phyloP scores from a whole-genome alignment of 345 rosid genomes.

The Syzygium oleosum region DNA sequence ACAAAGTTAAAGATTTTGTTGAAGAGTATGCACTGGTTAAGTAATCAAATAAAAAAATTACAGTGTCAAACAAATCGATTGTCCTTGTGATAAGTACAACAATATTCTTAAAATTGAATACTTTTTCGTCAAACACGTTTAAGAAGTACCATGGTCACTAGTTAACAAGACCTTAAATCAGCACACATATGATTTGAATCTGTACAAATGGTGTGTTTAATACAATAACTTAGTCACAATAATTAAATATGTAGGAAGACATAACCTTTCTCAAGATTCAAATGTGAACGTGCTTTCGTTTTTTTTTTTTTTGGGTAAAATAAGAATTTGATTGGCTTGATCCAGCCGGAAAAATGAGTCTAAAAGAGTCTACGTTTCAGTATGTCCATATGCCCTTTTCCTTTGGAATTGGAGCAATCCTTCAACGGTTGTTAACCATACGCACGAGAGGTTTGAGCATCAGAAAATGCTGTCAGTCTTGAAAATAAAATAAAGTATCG shows the following conservation, averaged over 20 bases:
- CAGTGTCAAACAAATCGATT: background rate
- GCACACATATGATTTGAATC: background rate
- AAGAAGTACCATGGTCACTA: background rate
- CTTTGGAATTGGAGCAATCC: background rate
- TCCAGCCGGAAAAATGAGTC: background rate
- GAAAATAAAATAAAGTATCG: background rate
- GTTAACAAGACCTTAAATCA: background rate
- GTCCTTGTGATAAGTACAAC: background rate
- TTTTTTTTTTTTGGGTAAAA: background rate
- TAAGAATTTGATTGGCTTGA: background rate
- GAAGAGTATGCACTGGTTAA: background rate
- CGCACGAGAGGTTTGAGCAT: background rate
- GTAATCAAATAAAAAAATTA: background rate
- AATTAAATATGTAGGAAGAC: background rate
- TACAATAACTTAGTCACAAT: background rate
- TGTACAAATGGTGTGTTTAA: background rate
- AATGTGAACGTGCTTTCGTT: accelerated
- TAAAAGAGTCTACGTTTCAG: background rate
- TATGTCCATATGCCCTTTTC: background rate
- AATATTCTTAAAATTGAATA: background rate
- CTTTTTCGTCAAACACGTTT: background rate
- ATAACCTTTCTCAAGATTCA: background rate
- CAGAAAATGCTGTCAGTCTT: background rate
- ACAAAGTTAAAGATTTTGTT: background rate
- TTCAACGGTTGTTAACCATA: background rate